phyloP scores from a whole-genome alignment of 345 rosid genomes.

The Hevea brasiliensis region DNA sequence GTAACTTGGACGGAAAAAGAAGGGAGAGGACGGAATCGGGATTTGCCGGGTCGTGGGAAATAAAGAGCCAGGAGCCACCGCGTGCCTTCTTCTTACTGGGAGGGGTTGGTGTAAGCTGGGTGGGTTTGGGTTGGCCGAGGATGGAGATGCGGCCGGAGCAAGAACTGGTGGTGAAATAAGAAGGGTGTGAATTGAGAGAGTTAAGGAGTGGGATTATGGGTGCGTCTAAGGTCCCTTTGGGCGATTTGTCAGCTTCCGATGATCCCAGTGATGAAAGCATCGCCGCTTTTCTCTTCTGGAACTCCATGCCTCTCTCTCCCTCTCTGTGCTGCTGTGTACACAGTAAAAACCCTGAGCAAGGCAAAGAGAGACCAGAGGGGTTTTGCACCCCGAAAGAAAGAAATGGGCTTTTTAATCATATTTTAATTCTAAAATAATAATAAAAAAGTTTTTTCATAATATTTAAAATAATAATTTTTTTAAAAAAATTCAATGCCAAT shows the following conservation, averaged over 20 bases:
- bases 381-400: no score
- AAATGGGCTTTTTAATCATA: no score
- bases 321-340: not conserved
- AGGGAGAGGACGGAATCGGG: slow-evolving; percentile 46
- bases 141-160: slow-evolving; percentile 95
- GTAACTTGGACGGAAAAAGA: slow-evolving; percentile 37
- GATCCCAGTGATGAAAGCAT: slow-evolving; percentile 53
- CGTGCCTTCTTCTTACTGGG: slow-evolving; percentile 64
- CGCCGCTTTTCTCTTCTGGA: slow-evolving; percentile 74
- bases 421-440: no score
- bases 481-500: no score
- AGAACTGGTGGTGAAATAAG: slow-evolving; percentile 88
- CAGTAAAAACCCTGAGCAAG: not conserved
- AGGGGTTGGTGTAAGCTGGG: not conserved
- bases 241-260: slow-evolving; percentile 66
- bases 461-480: no score
- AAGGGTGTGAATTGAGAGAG: slow-evolving; percentile 64
- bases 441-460: no score
- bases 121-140: slow-evolving; percentile 61
- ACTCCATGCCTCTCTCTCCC: slow-evolving; percentile 45
- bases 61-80: slow-evolving; percentile 81
- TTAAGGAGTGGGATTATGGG: slow-evolving; percentile 75
- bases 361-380: not conserved
- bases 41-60: slow-evolving; percentile 68
- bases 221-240: slow-evolving; percentile 71